Evolutionary conservation across 2,329 filamentous ascomycete species (phyloP).

Genomic region (Alternaria triticina): DNA sequence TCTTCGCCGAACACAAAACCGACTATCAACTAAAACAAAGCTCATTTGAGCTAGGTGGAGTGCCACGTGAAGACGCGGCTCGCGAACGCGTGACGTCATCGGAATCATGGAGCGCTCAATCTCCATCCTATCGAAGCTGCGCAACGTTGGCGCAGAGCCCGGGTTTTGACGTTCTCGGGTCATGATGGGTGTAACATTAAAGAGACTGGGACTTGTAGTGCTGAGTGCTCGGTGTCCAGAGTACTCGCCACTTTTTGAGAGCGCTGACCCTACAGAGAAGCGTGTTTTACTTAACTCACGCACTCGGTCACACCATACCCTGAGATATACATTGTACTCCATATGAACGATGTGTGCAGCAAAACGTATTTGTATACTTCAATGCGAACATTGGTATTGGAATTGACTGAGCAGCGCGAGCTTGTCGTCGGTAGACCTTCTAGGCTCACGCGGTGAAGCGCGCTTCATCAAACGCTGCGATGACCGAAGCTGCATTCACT

Average conservation of each 20-base stretch:
- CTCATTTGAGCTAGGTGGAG: neutral
- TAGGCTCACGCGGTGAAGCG: neutral
- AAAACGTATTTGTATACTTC: neutral
- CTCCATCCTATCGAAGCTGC: neutral
- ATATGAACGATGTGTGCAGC: neutral
- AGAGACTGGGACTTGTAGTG: rapidly evolving
- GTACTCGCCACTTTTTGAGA: rapidly evolving
- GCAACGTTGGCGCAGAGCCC: neutral
- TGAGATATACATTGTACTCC: neutral
- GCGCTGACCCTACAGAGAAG: neutral
- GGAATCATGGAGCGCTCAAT: neutral
- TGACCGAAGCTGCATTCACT: neutral
- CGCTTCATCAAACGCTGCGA: neutral
- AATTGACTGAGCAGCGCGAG: neutral
- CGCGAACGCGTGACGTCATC: neutral
- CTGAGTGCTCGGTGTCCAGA: rapidly evolving
- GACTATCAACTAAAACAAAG: neutral
- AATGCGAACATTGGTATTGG: neutral
- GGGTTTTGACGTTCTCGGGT: neutral
- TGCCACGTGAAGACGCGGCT: neutral
- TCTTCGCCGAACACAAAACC: neutral
- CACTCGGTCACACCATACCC: neutral
- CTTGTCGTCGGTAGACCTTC: neutral
- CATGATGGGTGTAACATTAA: neutral
- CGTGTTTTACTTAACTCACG: neutral